Percentiles rank a stretch among this genome's conserved stretches.
Evolutionary conservation across 1,284 basidiomycete genomes (phyloP).

Genomic region (Meira miltonrushii): DNA sequence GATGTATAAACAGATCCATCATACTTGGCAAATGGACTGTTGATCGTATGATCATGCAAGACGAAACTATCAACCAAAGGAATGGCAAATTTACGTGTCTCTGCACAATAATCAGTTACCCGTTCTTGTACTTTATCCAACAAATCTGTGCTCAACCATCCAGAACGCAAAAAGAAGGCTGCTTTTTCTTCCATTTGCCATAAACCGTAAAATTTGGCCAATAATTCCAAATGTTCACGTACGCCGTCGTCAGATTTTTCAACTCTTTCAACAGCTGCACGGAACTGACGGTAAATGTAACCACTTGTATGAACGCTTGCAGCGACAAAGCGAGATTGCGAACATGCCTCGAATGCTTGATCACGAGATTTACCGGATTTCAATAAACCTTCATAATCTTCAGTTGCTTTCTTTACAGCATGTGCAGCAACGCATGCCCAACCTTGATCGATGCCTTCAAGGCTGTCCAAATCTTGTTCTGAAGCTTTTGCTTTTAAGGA

Average conservation of each 20-base stretch:
- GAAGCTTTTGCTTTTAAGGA: constrained; percentile 55
- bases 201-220: constrained; percentile 53
- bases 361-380: constrained; percentile 57
- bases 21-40: constrained; percentile 57
- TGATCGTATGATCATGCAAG: constrained; percentile 60
- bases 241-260: constrained; percentile 40
- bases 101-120: constrained; percentile 57
- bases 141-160: constrained; percentile 55
- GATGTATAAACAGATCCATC: constrained; percentile 49
- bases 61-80: constrained; percentile 59
- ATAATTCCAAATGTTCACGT: constrained; percentile 35
- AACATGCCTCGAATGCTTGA: constrained; percentile 59
- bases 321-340: constrained; percentile 59
- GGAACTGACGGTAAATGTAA: constrained; percentile 53
- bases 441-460: constrained; percentile 56
- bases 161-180: constrained; percentile 57
- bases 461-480: constrained; percentile 54
- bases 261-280: constrained; percentile 40
- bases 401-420: constrained; percentile 58
- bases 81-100: constrained; percentile 56
- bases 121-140: constrained; percentile 55
- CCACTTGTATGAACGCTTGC: constrained; percentile 55
- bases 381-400: constrained; percentile 55
- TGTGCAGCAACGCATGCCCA: constrained; percentile 59
- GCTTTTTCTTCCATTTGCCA: constrained; percentile 62